Evolutionary conservation across 1,284 basidiomycete species (phyloP).

Genomic region (Laetiporus sulphureus): DNA sequence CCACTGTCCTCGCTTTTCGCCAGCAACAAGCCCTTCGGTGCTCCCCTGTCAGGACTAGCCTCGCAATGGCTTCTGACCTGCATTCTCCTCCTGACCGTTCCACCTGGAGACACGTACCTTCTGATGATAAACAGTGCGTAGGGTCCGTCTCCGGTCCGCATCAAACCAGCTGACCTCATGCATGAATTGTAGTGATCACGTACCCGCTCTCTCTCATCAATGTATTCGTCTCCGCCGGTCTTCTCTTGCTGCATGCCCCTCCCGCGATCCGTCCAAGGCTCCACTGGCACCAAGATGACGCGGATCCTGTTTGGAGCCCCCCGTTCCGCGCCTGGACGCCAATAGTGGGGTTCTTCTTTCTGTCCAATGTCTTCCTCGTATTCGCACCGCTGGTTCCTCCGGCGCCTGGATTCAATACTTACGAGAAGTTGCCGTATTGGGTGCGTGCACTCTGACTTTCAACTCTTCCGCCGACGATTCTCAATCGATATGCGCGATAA

Average conservation of each 20-base stretch:
- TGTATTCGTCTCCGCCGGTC: slow-evolving; percentile 49
- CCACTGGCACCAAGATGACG: slow-evolving; percentile 26
- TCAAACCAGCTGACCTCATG: too few species aligned
- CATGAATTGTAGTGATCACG: slow-evolving; percentile 35
- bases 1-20: slow-evolving; percentile 54
- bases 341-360: slow-evolving; percentile 46
- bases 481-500: not conserved
- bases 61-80: slow-evolving; percentile 47
- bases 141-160: too few species aligned
- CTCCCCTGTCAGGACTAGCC: slow-evolving; percentile 50
- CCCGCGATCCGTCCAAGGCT: slow-evolving; percentile 21
- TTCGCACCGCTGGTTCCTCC: slow-evolving; percentile 57
- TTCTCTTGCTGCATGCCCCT: slow-evolving; percentile 50
- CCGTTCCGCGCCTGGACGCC: slow-evolving; percentile 50
- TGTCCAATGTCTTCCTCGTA: slow-evolving; percentile 58
- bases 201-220: slow-evolving; percentile 54
- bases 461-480: not conserved
- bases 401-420: slow-evolving; percentile 39
- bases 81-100: slow-evolving; percentile 40
- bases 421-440: slow-evolving; percentile 58
- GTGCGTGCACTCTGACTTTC: slow-evolving; percentile 33
- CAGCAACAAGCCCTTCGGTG: slow-evolving; percentile 54
- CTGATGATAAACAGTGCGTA: slow-evolving; percentile 57
- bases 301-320: slow-evolving; percentile 45
- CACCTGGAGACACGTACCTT: slow-evolving; percentile 61